Base-by-base conservation (phyloP, 2,329 filamentous ascomycete species). In the Botrytis galanthina region DNA sequence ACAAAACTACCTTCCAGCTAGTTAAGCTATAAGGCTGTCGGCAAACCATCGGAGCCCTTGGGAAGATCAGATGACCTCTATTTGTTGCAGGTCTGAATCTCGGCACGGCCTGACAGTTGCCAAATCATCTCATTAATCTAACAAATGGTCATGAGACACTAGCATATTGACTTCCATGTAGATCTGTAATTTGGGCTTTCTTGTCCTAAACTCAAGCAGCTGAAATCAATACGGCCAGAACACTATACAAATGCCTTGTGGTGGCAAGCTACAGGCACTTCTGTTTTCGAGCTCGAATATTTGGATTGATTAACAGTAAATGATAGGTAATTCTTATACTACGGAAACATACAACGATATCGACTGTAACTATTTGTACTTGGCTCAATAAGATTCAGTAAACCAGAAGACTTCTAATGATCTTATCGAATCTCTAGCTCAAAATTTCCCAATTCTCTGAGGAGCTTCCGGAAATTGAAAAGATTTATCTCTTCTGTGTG, bases 241-340 rank as follows among this genome's bases (percentile, higher is more conserved):
- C 5, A 16, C 12, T 1, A 54, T n/a, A 14, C 4, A 54, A n/a
- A n/a, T n/a, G 12, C 12, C 16, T 14, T n/a, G 0, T n/a, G 3
- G n/a, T 54, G 14, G 26, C 5, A 54, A 54, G 48, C 48, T 54
- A 54, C 26, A 54, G 26, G 26, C n/a, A 54, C 12, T n/a, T n/a
- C 12, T 26, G 5, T 51, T 51, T 26, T 4, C 46, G 46, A 51
- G 10, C 4, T 51, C 22, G 46, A 6, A 51, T 4, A 51, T 51
- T 14, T 26, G 10, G 4, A 51, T 26, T 51, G 46, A 4, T 42
- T 14, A 42, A 48, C 3, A 8, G 44, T 48, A 48, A 48, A 48
- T 48, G 44, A 48, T 48, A 22, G 10, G 26, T 26, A 51, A 12
- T 5, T 5, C 46, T 51, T 26, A 5, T 5, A 12, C 46, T 51